phyloP scores from a whole-genome alignment of 106 monocot species.

The Amphibolis antarctica region DNA sequence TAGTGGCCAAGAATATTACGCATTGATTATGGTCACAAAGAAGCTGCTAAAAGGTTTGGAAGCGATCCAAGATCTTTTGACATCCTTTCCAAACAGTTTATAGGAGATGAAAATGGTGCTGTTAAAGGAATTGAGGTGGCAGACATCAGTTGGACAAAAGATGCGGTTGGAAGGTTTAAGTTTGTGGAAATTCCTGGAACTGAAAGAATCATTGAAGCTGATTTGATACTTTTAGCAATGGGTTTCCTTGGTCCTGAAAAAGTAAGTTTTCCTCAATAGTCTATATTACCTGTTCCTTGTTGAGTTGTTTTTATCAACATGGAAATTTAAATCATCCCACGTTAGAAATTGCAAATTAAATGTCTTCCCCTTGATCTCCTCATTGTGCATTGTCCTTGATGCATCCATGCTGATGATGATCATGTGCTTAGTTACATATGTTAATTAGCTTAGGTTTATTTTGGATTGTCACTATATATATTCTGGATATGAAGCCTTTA shows the following conservation, averaged over 20 bases:
- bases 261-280: conserved; percentile 39
- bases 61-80: conserved; percentile 77
- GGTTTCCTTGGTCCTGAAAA: conserved; percentile 87
- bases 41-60: conserved; percentile 74
- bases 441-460: too few species aligned
- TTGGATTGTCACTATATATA: too few species aligned
- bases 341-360: background rate
- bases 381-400: too few species aligned
- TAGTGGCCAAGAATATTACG: conserved; percentile 94
- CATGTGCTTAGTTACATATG: too few species aligned
- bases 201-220: conserved; percentile 57
- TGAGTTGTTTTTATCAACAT: background rate
- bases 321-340: background rate
- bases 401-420: too few species aligned
- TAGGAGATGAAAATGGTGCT: conserved; percentile 67
- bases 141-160: conserved; percentile 46
- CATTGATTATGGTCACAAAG: conserved; percentile 92
- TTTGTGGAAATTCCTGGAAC: conserved; percentile 60
- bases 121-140: conserved; percentile 73
- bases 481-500: background rate
- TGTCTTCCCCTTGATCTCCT: too few species aligned
- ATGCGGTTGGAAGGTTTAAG: conserved; percentile 37
- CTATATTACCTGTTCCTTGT: background rate
- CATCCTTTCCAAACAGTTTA: conserved; percentile 61
- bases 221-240: conserved; percentile 78